Evolutionary conservation across 352 stramenopile genomes (phyloP).

Genomic region (Aphanomyces cochlioides): DNA sequence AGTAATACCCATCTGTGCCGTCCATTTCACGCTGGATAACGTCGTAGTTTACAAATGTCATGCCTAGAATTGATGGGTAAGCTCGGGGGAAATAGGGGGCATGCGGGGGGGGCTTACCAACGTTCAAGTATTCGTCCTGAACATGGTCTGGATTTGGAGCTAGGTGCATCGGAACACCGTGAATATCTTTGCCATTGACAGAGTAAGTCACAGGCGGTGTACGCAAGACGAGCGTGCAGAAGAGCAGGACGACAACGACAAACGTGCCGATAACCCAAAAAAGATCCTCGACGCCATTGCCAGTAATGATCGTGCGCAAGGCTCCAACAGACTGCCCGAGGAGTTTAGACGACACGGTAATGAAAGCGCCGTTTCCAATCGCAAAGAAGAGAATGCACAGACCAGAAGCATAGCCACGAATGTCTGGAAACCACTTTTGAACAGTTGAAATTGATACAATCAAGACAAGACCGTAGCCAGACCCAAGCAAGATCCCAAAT

Average conservation of each 20-base stretch:
- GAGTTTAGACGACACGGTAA: too few relatives aligned
- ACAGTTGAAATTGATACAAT: constrained; percentile 52
- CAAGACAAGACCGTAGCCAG: constrained; percentile 59
- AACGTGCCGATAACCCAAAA: constrained; percentile 47
- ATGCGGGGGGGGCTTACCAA: not conserved
- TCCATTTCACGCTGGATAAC: not conserved
- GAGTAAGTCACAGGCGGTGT: constrained; percentile 44
- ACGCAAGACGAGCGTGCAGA: constrained; percentile 44
- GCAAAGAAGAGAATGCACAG: constrained; percentile 55
- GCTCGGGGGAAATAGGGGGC: too few relatives aligned
- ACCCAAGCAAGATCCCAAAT: constrained; percentile 40
- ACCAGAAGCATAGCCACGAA: constrained; percentile 55
- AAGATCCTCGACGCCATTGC: constrained; percentile 40
- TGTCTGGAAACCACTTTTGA: constrained; percentile 72
- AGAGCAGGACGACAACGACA: constrained; percentile 38
- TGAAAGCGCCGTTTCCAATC: constrained; percentile 31
- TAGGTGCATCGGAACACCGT: constrained; percentile 34
- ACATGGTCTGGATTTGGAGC: not conserved
- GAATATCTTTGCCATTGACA: constrained; percentile 51
- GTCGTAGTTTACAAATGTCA: not conserved
- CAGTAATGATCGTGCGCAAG: constrained; percentile 40
- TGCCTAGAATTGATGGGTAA: not conserved
- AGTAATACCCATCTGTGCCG: not conserved
- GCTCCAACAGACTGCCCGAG: constrained; percentile 57
- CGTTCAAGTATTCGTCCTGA: not conserved